phyloP scores from a whole-genome alignment of 2,329 filamentous ascomycete genomes.

The Salinomyces thailandicus region DNA sequence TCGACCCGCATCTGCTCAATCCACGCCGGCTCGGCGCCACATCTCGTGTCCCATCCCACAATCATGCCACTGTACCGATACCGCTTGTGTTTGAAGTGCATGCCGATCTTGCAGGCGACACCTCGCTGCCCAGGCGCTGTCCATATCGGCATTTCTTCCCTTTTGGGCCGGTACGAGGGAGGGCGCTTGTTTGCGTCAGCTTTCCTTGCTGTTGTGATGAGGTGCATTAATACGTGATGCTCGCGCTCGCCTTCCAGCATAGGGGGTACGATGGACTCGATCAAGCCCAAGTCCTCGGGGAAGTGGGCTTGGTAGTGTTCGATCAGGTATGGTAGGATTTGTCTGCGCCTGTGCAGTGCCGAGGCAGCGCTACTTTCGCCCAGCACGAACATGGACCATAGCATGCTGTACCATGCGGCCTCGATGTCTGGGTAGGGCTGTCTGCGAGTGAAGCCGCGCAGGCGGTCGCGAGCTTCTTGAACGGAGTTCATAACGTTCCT shows the following conservation, averaged over 20 bases:
- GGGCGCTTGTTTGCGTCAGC: slow-evolving; percentile 41
- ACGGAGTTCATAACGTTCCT: slow-evolving; percentile 72
- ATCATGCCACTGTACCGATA: slow-evolving; percentile 75
- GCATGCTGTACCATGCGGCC: slow-evolving; percentile 57
- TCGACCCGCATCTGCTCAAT: slow-evolving; percentile 55
- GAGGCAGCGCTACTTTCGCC: slow-evolving; percentile 20
- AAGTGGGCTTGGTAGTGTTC: slow-evolving; percentile 55
- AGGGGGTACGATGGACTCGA: slow-evolving; percentile 58
- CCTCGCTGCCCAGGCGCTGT: neutral
- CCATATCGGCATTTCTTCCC: slow-evolving; percentile 1
- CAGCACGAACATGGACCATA: slow-evolving; percentile 54
- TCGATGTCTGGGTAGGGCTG: slow-evolving; percentile 37
- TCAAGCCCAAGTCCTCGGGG: slow-evolving; percentile 60
- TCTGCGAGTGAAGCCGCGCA: slow-evolving; percentile 24
- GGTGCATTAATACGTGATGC: slow-evolving; percentile 44
- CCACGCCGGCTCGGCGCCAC: slow-evolving; percentile 50
- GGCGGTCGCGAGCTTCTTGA: slow-evolving; percentile 35
- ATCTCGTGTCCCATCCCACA: slow-evolving; percentile 69
- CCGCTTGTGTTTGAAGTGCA: slow-evolving; percentile 72
- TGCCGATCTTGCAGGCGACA: slow-evolving; percentile 64
- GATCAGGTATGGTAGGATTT: slow-evolving; percentile 54
- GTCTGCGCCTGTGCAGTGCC: slow-evolving; percentile 34
- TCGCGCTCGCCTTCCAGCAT: slow-evolving; percentile 44
- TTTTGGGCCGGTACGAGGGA: slow-evolving; percentile 1
- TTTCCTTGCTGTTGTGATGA: slow-evolving; percentile 45